Evolutionary conservation across 2,329 filamentous ascomycete genomes (phyloP), one percentile per base, ranked within the genome.

Genomic region (Sporothrix brunneoviolacea): DNA sequence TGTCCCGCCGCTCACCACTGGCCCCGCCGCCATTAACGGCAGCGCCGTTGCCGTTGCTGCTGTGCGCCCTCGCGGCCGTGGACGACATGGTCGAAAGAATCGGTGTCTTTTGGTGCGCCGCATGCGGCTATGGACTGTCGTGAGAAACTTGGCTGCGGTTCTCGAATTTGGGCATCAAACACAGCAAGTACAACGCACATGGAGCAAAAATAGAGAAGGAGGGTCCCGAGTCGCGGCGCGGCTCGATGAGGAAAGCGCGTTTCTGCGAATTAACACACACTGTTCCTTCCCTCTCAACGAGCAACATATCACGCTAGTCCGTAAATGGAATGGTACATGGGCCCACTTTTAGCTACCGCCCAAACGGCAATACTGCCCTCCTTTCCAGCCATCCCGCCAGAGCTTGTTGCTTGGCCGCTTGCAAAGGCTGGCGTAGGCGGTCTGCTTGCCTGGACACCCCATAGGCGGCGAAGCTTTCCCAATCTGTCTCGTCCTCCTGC

Each of bases 31-130:
- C 68, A 59, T 69, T 71, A 56, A 69, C 16, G 28, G 45, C 46
- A 16, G 51, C 51, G 28, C 35, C 62, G 63, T 73, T 73, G 62
- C 68, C 38, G 21, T 39, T 60, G 53, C 67, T 65, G 57, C 61
- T 51, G 57, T 65, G 62, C 55, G 73, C 68, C 59, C 69, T 63
- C 56, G 64, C 61, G 59, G 63, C 60, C 57, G 65, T 67, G 53
- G 69, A 70, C 55, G 70, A 69, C 70, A 73, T 72, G 56, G 51
- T 63, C 59, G 55, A 21, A 27, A 21, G 15, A 36, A 6, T 24
- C 16, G 27, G 28, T 19, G 9, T 21, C 4, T 30, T 13, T 19
- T 13, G n/a, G 18, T 13, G 32, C 8, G 15, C 8, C 32, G 39
- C 38, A 43, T 50, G 38, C 19, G 28, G 43, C 22, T 18, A 30